Evolutionary conservation across 2,329 filamentous ascomycete species (phyloP).

Genomic region (Paradendryphiella salina): DNA sequence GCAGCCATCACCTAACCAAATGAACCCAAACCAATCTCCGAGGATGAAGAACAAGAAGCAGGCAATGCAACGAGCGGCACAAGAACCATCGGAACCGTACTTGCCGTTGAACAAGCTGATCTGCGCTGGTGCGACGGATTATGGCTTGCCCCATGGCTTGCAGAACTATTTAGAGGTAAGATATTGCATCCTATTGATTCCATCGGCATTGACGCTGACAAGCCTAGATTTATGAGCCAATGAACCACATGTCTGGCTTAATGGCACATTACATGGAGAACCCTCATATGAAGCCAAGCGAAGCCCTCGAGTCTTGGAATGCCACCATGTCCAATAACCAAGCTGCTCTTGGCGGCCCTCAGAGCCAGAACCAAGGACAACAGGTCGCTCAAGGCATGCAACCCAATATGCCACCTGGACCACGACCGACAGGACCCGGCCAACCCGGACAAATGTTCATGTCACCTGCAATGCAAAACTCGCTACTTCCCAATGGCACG

Average conservation of each 20-base stretch:
- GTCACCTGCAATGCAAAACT: constrained; percentile 61
- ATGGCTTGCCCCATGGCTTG: constrained; percentile 60
- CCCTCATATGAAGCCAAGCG: constrained; percentile 55
- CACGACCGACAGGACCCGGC: constrained; percentile 38
- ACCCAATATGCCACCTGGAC: constrained; percentile 39
- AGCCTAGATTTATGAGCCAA: constrained; percentile 64
- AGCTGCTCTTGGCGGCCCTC: constrained; percentile 13
- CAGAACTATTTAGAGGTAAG: constrained; percentile 66
- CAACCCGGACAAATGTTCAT: constrained; percentile 53
- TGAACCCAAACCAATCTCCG: constrained; percentile 61
- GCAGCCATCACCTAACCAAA: constrained; percentile 51
- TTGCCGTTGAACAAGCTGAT: constrained; percentile 53
- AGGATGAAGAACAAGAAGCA: constrained; percentile 57
- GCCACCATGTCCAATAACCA: constrained; percentile 47
- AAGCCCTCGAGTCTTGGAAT: constrained; percentile 60
- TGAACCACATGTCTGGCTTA: constrained; percentile 65
- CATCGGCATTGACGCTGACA: constrained; percentile 28
- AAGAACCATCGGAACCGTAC: constrained; percentile 44
- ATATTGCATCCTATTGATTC: constrained; percentile 10
- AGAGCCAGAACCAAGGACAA: constrained; percentile 21
- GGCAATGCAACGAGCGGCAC: constrained; percentile 38
- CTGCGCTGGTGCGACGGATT: constrained; percentile 52
- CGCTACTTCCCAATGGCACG: constrained; percentile 54
- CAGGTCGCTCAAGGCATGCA: constrained; percentile 35
- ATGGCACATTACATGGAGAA: constrained; percentile 61